These are phyloP conservation scores for Lycium ferocissimum DNA, from an alignment of 257 asterid species.

Conservation along the genomic window DNA sequence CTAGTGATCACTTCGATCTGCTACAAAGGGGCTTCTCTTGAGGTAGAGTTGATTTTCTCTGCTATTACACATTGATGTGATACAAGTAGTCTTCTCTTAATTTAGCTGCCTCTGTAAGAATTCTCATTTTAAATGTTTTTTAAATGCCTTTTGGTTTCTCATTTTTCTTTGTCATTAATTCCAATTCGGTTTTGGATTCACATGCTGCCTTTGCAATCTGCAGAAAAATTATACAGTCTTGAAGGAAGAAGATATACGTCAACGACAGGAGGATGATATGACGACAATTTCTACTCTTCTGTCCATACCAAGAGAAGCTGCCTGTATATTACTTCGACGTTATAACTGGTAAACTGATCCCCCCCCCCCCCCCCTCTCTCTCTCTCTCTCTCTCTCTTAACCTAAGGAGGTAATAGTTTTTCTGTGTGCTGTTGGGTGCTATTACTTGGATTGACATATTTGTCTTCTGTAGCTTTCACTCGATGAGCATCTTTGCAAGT, in stretches of 20 bases:
- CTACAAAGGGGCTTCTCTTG: constrained; percentile 11
- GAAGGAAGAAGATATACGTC: constrained; percentile 79
- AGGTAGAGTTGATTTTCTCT: background rate
- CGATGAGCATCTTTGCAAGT: constrained; percentile 24
- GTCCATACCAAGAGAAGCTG: constrained; percentile 76
- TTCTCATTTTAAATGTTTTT: background rate
- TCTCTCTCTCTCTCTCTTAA: no score
- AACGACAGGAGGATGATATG: constrained; percentile 78
- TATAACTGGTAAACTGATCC: constrained; percentile 69
- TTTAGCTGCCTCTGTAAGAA: background rate
- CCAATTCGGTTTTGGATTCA: background rate
- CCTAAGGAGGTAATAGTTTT: background rate
- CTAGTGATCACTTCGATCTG: constrained; percentile 8
- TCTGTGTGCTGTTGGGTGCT: constrained; percentile 23
- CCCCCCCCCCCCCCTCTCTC: background rate
- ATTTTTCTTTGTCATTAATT: background rate
- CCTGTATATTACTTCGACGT: constrained; percentile 77
- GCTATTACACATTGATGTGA: background rate
- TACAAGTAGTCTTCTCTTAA: constrained; percentile 10
- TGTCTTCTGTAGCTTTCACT: background rate
- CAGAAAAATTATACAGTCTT: constrained; percentile 79
- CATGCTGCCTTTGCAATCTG: constrained; percentile 34
- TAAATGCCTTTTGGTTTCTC: background rate
- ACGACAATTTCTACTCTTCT: constrained; percentile 74
- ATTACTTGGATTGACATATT: constrained; percentile 14